Base-by-base conservation (phyloP, 139 green algal genomes). In the Micractinium sp. region DNA sequence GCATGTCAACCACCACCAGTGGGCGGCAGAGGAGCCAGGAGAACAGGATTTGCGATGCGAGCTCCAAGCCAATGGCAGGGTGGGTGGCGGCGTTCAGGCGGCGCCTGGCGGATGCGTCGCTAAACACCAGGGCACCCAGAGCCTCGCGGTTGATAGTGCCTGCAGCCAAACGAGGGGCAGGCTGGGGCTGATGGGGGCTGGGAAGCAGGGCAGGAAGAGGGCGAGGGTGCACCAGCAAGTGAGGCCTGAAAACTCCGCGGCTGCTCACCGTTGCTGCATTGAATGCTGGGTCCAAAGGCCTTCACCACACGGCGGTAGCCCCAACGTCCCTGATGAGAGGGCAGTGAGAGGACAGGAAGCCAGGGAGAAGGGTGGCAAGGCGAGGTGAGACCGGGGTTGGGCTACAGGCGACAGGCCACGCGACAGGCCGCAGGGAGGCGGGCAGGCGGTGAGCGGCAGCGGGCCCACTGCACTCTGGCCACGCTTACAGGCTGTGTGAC, bases 1-100 rank as follows among this genome's bases (percentile, higher is more conserved):
- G 96, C 95, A 98, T 97, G 88, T 98, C 96, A 2, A 98, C 83
- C 0, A 97, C 92, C 92, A 95, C 91, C 0, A 94, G 31, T 25
- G 67, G 83, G 3, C 85, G 87, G 85, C 87, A 94, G 0, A 4
- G 41, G 1, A 96, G 60, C 94, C 94, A 97, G 61, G 87, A 29
- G 15, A 36, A 0, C 5, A 95, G 18, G 27, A 98, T 47, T 39
- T 93, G 85, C 20, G 56, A 66, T 0, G 92, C 39, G 20, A 97
- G 82, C 53, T 92, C 90, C n/a, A 95, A 0, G 1, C 90, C 35
- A 23, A 98, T 89, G 7, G 94, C 92, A 0, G 94, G 83, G 85
- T 98, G 96, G 0, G 95, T 97, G 9, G 95, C 95, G 1, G 53
- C 27, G 81, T 98, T 98, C 4, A 98, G 83, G 35, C 91, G 92